Evolutionary conservation across 2,329 filamentous ascomycete genomes (phyloP).

Genomic region (Chaetomium globosum): DNA sequence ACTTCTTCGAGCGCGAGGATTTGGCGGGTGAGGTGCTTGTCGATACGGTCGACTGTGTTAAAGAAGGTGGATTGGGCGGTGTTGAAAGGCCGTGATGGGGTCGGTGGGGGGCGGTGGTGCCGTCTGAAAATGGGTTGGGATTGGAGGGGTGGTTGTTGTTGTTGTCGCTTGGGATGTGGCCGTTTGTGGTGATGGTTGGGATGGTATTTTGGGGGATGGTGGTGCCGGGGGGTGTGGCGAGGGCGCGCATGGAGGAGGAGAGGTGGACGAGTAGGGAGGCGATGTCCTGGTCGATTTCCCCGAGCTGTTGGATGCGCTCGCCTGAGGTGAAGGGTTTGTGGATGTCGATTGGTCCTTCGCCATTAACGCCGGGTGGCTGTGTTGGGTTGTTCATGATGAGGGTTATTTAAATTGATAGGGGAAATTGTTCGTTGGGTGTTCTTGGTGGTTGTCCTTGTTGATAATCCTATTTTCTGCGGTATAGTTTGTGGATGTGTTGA

Average conservation of each 20-base stretch:
- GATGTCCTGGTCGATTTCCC: constrained; percentile 70
- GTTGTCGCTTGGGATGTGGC: constrained; percentile 2
- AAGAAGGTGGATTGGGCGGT: constrained; percentile 68
- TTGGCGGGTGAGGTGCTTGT: constrained; percentile 73
- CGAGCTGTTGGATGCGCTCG: constrained; percentile 79
- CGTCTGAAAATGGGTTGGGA: constrained; percentile 40
- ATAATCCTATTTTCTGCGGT: neutral
- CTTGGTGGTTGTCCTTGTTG: neutral
- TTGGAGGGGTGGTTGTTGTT: constrained; percentile 38
- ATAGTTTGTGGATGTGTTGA: neutral
- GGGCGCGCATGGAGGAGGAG: constrained; percentile 63
- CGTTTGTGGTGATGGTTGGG: constrained; percentile 7
- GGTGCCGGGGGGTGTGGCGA: constrained; percentile 51
- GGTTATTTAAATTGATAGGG: neutral
- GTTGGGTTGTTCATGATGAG: constrained; percentile 27
- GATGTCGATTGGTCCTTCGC: constrained; percentile 28
- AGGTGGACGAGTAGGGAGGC: constrained; percentile 52
- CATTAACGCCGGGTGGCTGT: constrained; percentile 12
- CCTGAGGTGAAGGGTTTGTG: constrained; percentile 67
- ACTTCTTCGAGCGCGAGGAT: constrained; percentile 82
- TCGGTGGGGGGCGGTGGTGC: constrained; percentile 50
- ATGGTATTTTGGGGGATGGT: constrained; percentile 3
- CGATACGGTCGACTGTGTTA: constrained; percentile 70
- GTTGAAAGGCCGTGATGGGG: constrained; percentile 62
- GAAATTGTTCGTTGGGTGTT: neutral